Evolutionary conservation across 129 eudicot genomes (phyloP).

Genomic region (Centella asiatica): DNA sequence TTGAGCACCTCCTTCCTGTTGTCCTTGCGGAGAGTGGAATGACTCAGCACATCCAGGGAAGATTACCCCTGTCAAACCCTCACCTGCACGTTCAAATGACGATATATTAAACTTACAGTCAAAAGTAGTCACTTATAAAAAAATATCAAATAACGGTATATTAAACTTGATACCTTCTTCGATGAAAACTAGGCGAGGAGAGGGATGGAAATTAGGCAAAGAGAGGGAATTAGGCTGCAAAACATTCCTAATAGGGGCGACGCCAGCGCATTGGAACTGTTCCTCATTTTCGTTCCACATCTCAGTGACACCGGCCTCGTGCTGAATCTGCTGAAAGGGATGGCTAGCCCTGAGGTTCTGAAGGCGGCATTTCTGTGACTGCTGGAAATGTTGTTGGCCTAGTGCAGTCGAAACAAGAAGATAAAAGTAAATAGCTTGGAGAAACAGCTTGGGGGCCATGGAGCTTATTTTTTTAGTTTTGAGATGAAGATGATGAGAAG

Average conservation of each 20-base stretch:
- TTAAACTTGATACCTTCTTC: conserved; percentile 29
- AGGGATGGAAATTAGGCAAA: conserved; percentile 56
- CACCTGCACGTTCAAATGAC: conserved; percentile 31
- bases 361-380: conserved; percentile 51
- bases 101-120: not conserved
- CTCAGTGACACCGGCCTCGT: conserved; percentile 65
- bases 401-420: conserved; percentile 33
- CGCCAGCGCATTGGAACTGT: conserved; percentile 61
- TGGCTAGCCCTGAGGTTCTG: conserved; percentile 35
- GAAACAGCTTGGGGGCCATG: too few relatives aligned
- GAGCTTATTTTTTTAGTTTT: too few relatives aligned
- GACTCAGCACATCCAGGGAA: conserved; percentile 83
- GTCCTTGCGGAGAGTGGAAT: conserved; percentile 31
- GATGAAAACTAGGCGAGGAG: conserved; percentile 58
- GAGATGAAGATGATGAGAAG: too few relatives aligned
- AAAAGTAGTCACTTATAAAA: too few relatives aligned
- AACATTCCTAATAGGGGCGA: conserved; percentile 32
- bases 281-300: conserved; percentile 47
- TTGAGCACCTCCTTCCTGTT: conserved; percentile 13
- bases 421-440: conserved; percentile 36
- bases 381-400: conserved; percentile 15
- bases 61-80: conserved; percentile 42
- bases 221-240: conserved; percentile 47
- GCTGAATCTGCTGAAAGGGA: conserved; percentile 35
- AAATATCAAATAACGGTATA: too few relatives aligned